Evolutionary conservation across 352 stramenopile species (phyloP), one percentile per base, ranked within the genome.

Genomic region (Pythium phragmiticola): DNA sequence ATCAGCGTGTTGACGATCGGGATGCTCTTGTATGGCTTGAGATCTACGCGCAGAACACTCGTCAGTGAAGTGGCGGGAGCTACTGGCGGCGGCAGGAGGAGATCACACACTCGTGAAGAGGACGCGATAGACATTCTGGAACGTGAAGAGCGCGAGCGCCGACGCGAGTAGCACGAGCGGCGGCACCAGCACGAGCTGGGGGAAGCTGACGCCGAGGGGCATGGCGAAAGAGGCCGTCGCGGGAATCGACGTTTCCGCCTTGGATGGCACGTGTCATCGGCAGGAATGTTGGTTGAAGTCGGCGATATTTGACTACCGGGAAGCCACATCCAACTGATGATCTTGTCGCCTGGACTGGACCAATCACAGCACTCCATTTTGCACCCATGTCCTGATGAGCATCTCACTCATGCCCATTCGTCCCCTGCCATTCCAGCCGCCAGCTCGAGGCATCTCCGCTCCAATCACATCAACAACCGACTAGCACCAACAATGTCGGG

Each of bases 81-180:
- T 30, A 3, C 34, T 39, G 34, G 34, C 11, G 34, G 11, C 5
- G 7, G 28, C 9, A 45, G 13, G 12, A 45, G 28, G 14, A 36
- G 17, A 0, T 1, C 16, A 56, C 78, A 39, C 58, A 94, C 85
- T 83, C 52, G 72, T 66, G 41, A 83, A 85, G 54, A 91, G 69
- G 48, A 87, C 76, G 46, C 74, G 75, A 66, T 85, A 91, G 50
- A 87, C 65, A 46, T 86, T 87, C 73, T 94, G 84, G 73, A 92
- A 94, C 70, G 83, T 86, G 59, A 89, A 88, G 59, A 94, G 80
- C 76, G 83, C 76, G 21, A 92, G 65, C 26, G 73, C 75, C 58
- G 83, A 78, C 14, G 76, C 69, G 33, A 94, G 39, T 55, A 92
- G 73, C 75, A 92, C 63, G 58, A 90, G 53, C 52, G 83, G 78